Conservation (phyloP, 2,329 filamentous ascomycete genomes). For the Atkinsonella texensis region DNA sequence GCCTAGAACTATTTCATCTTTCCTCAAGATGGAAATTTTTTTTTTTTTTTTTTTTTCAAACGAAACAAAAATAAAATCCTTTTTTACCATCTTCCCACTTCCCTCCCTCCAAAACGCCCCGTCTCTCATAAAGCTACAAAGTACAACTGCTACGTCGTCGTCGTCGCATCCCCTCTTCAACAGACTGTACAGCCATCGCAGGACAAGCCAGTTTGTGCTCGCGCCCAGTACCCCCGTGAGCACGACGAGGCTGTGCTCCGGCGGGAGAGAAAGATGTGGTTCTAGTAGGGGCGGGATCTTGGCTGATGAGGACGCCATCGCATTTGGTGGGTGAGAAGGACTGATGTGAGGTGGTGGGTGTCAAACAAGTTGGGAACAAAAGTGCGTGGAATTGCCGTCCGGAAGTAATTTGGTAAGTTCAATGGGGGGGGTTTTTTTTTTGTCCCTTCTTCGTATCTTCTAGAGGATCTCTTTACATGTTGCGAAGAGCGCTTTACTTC, state of each 20-base stretch:
- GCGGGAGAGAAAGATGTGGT: conserved; percentile 47
- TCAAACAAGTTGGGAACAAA: too few relatives aligned
- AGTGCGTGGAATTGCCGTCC: too few relatives aligned
- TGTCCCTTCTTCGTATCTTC: too few relatives aligned
- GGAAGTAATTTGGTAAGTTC: too few relatives aligned
- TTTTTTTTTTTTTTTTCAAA: too few relatives aligned
- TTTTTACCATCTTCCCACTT: conserved; percentile 48
- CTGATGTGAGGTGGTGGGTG: neutral
- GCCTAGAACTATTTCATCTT: too few relatives aligned
- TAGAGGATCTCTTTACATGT: too few relatives aligned
- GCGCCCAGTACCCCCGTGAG: conserved; percentile 57
- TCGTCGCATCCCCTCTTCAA: conserved; percentile 17
- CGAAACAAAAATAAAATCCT: neutral
- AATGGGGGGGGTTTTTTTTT: too few relatives aligned
- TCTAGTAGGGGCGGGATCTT: conserved; percentile 50
- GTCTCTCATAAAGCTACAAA: conserved; percentile 76
- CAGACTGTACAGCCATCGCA: conserved; percentile 41
- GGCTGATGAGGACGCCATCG: conserved; percentile 29
- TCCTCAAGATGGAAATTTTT: too few relatives aligned
- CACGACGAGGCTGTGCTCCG: conserved; percentile 48
- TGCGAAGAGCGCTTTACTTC: too few relatives aligned
- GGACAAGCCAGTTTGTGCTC: conserved; percentile 52
- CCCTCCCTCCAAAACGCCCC: conserved; percentile 68
- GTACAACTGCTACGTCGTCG: conserved; percentile 41
- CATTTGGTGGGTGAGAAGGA: neutral